These are phyloP conservation scores for Beauveria sp. DNA, from an alignment of 2,329 filamentous ascomycete species.

Conservation along the genomic window DNA sequence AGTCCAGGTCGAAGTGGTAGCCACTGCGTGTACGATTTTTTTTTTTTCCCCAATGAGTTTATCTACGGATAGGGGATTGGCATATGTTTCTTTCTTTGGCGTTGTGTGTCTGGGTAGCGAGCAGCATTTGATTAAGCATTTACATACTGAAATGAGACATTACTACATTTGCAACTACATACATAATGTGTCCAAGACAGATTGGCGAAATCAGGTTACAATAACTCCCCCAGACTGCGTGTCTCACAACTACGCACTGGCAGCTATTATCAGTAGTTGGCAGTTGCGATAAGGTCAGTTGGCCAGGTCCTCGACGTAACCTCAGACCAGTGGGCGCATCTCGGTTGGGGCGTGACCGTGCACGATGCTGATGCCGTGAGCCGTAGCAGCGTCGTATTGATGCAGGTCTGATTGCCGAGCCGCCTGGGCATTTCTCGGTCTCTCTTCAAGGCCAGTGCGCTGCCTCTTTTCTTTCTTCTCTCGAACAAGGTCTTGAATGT, in stretches of 20 bases:
- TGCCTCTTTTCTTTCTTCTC: neutral
- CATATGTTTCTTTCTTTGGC: neutral
- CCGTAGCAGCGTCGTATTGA: conserved; percentile 1
- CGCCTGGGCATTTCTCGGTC: neutral
- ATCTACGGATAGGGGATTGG: neutral
- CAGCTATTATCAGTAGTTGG: neutral
- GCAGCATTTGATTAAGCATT: neutral
- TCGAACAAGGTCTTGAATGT: too few species aligned
- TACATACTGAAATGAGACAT: conserved; percentile 2
- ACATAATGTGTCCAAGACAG: neutral
- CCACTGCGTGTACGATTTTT: neutral
- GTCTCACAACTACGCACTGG: neutral
- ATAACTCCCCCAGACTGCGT: neutral
- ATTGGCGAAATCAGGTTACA: neutral
- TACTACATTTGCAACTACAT: neutral
- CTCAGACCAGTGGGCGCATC: neutral
- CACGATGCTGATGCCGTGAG: conserved; percentile 4
- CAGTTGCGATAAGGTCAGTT: neutral
- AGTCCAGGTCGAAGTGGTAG: neutral
- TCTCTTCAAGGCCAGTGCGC: neutral
- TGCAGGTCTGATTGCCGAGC: neutral
- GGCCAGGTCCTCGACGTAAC: neutral
- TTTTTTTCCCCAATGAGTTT: neutral
- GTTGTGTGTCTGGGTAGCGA: conserved; percentile 1
- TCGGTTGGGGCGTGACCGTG: neutral